Base-by-base conservation (phyloP, 164 flowering plant species). In the Vitis vinifera region DNA sequence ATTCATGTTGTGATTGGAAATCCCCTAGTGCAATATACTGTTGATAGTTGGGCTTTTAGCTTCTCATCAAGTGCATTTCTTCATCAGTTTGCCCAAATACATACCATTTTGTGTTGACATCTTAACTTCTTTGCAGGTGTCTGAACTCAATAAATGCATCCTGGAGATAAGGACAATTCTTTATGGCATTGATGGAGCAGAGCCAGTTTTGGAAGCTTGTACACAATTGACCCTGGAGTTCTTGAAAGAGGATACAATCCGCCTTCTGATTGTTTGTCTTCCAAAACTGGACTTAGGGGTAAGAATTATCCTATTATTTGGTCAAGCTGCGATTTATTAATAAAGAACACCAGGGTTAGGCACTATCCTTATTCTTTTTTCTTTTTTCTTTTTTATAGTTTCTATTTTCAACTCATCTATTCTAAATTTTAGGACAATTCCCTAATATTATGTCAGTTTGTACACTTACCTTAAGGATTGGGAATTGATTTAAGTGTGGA, bases 121-220 rank as follows among this genome's bases (percentile, higher is more conserved):
- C 23, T 16, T 10, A 9, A 12, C 19, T 62, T 12, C 9, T 15
- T 14, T 67, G 50, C 71, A 74, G 83, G 67, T 75, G 75, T 17
- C 77, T 1, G 78, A 77, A 49, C 37, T 77, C 9, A 56, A 60
- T 14, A 80, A 75, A 68, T 65, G 71, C 60, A 66, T 80, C 29
- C 61, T 59, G 27, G 83, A 77, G 19, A 31, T 80, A 68, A 80
- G 71, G 60, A 61, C 23, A 58, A 58, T 74, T 71, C 70, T 77
- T 14, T 80, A 77, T 75, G 83, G 83, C n/a, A 80, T 51, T 37
- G 69, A 69, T 53, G 76, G 69, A 75, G 23, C 75, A 10, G 81
- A 77, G 19, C 83, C 83, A 5, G 74, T 71, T 53, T 16, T 68
- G n/a, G 83, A 80, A 59, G 75, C 83, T 64, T 80, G 83, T 72